Evolutionary conservation across 495 filamentous ascomycete genomes (phyloP), one percentile per base, ranked within the genome.

Genomic region (Penicillium waksmanii): DNA sequence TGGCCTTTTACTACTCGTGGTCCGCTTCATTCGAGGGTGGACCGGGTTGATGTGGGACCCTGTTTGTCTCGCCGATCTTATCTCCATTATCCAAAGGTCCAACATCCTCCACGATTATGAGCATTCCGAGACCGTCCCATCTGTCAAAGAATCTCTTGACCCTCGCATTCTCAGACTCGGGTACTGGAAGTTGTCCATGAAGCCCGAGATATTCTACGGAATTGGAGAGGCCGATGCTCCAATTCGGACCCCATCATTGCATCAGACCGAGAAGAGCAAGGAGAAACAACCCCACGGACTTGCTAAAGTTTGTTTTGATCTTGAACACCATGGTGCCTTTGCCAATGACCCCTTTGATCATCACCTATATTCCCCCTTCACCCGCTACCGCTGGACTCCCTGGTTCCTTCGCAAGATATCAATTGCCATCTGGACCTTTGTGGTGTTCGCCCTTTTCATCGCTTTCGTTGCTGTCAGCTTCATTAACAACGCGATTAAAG

Each of bases 11-110:
- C 59, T 90, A 7, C 67, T 89, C 18, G 66, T 84, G 34, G 51
- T 82, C 17, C 78, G 78, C n/a, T 80, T 83, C 34, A 33, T 64
- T 21, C 73, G 81, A 23, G 76, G 75, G 34, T 79, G 72, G 63
- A 91, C 92, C 0, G 93, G 93, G 3, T 73, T 97, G 64, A 85
- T 87, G 71, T 97, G 93, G 93, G 91, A 93, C 69, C 84, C 90
- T 2, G 74, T 85, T n/a, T 91, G 86, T 13, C 73, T 96, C 21
- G 92, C 89, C 10, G 93, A 96, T 68, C 71, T 95, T 25, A 78
- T 91, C 47, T 82, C 86, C 4, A 74, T 96, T 10, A 81, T 96
- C 15, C 88, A 92, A 36, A 80, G 89, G 46, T 92, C 90, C 38
- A 97, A 96, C 70, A 85, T 86, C 12, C 75, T 91, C 34, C 78